Base-by-base conservation (phyloP, 345 rosid species). In the Pseudoturritis turrita region DNA sequence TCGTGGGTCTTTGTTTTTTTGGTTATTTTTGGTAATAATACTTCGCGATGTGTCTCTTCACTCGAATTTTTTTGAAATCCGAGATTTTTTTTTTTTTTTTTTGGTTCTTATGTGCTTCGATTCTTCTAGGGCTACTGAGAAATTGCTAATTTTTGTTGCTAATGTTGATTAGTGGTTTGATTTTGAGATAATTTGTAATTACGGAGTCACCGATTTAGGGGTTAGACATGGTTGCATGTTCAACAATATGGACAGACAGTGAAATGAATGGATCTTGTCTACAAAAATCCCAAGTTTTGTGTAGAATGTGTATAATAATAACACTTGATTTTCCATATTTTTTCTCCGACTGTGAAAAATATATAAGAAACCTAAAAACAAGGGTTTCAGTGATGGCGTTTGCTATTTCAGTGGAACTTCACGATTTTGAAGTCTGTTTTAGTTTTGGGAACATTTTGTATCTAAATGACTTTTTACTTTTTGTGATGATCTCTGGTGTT, bases 141-240 rank as follows among this genome's bases (percentile, higher is more conserved):
- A 37, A 54, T 36, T 49, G n/a, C 22, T 29, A 4, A 0, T n/a
- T 5, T 63, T 18, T 49, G 31, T 50, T 60, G 11, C 29, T 11
- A 46, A 5, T 17, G 35, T 59, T 61, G 36, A 43, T 75, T 61
- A 44, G 17, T 53, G 58, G 39, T 66, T 43, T 25, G 45, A 11
- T 65, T 49, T 37, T 47, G 45, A 56, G 65, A 9, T 65, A 29
- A 65, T 61, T 43, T 62, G 66, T 63, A 41, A 46, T 62, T 64
- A 62, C 8, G 53, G 40, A 62, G 59, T 62, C 39, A n/a, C 39
- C 51, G 39, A 47, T 40, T 75, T 63, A 55, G 21, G 60, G 21
- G 73, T 25, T 35, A 70, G 11, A 55, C 65, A 63, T 76, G 76
- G 31, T 56, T 70, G 79, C 79, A 70, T 76, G 79, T 64, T 70